Conservation (phyloP, 2,329 filamentous ascomycete species). For the Phyllosticta paracitricarpa region DNA sequence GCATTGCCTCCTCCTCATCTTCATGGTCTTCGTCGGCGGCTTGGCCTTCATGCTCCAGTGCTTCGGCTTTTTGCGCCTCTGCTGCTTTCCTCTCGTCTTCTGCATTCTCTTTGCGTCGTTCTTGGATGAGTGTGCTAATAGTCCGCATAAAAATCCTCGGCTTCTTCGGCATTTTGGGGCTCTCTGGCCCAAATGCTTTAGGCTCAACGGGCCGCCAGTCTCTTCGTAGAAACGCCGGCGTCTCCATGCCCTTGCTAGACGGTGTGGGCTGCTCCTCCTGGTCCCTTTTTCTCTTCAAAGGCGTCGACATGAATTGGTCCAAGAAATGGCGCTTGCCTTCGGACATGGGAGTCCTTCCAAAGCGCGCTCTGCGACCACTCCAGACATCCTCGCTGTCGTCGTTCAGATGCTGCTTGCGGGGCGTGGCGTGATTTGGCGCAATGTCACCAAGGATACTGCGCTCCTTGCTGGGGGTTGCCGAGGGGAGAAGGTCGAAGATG, state of each 20-base stretch:
- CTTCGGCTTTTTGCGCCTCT: conserved; percentile 44
- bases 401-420: conserved; percentile 22
- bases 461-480: conserved; percentile 32
- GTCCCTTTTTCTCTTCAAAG: conserved; percentile 41
- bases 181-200: conserved; percentile 43
- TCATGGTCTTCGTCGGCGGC: conserved; percentile 40
- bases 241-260: conserved; percentile 38
- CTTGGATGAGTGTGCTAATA: conserved; percentile 8
- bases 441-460: conserved; percentile 22
- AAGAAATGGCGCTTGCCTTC: conserved; percentile 52
- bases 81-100: conserved; percentile 25
- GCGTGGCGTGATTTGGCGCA: conserved; percentile 27
- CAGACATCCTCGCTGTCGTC: conserved; percentile 19
- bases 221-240: conserved; percentile 59
- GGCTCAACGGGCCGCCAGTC: conserved; percentile 39
- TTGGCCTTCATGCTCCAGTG: conserved; percentile 47
- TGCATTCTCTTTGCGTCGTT: conserved; percentile 16
- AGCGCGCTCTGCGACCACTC: conserved; percentile 19
- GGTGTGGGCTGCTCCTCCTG: conserved; percentile 28
- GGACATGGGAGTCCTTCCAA: conserved; percentile 39
- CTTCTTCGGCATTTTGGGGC: conserved; percentile 40
- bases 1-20: conserved; percentile 63
- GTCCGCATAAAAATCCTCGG: conserved; percentile 22
- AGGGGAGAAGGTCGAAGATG: conserved; percentile 60
- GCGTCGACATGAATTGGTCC: conserved; percentile 53